These are phyloP conservation scores for Sclerotinia glacialis DNA, from an alignment of 2,329 filamentous ascomycete species.

Conservation along the genomic window DNA sequence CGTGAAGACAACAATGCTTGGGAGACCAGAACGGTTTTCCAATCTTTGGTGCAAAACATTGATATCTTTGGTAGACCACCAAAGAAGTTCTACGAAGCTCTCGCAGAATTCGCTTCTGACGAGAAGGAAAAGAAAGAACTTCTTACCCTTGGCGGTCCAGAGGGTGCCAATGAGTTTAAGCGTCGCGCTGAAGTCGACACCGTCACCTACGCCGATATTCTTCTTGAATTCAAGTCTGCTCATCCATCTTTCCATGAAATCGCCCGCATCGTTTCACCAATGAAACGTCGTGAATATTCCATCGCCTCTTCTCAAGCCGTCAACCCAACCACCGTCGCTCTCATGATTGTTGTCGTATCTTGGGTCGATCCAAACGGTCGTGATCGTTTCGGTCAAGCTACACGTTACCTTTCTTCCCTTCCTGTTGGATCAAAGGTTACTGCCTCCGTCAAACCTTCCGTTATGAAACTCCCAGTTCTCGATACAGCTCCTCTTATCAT, in stretches of 20 bases:
- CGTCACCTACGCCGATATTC: slow-evolving; percentile 83
- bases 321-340: slow-evolving; percentile 79
- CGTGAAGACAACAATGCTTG: slow-evolving; percentile 71
- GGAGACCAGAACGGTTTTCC: slow-evolving; percentile 89
- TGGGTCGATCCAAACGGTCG: slow-evolving; percentile 89
- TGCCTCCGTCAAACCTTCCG: slow-evolving; percentile 93
- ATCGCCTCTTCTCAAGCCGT: slow-evolving; percentile 97
- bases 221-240: slow-evolving; percentile 86
- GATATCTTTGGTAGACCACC: slow-evolving; percentile 96
- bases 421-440: slow-evolving; percentile 75
- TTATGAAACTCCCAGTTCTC: slow-evolving; percentile 94
- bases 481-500: slow-evolving; percentile 95
- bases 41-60: slow-evolving; percentile 85
- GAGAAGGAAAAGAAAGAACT: slow-evolving; percentile 80
- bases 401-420: slow-evolving; percentile 79
- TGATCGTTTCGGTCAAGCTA: slow-evolving; percentile 88
- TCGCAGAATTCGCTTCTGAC: slow-evolving; percentile 82
- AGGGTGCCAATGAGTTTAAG: slow-evolving; percentile 89
- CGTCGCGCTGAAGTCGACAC: slow-evolving; percentile 86
- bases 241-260: slow-evolving; percentile 87
- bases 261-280: slow-evolving; percentile 77
- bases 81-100: slow-evolving; percentile 94
- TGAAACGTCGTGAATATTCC: slow-evolving; percentile 98
- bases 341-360: slow-evolving; percentile 96
- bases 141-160: slow-evolving; percentile 69